Percentiles rank a stretch among this genome's conserved stretches.
Conservation (phyloP, 306 rosid species). For the Trifolium dubium region DNA sequence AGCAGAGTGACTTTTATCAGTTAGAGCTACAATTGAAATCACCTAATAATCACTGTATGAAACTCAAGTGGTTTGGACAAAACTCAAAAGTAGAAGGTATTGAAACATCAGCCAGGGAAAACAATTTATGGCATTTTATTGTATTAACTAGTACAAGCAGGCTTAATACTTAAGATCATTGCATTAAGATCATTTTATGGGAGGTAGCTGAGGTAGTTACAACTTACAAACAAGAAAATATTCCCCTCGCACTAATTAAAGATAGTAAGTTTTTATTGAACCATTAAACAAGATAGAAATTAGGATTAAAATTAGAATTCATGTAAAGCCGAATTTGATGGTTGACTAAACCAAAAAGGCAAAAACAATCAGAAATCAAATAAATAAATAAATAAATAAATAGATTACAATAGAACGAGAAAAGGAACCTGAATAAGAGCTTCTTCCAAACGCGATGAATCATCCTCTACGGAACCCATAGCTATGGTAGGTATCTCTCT, state of each 20-base stretch:
- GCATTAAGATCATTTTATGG: neutral
- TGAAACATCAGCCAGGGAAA: too few relatives aligned
- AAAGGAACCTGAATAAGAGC: slow-evolving; percentile 52
- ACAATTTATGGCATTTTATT: neutral
- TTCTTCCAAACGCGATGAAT: slow-evolving; percentile 42
- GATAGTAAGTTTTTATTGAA: too few relatives aligned
- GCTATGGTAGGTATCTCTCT: neutral
- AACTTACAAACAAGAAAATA: too few relatives aligned
- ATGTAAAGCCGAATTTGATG: too few relatives aligned
- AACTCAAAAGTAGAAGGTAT: neutral
- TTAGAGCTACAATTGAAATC: slow-evolving; percentile 4
- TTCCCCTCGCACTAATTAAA: too few relatives aligned
- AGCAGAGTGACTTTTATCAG: neutral
- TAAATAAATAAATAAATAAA: too few relatives aligned
- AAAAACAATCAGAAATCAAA: too few relatives aligned
- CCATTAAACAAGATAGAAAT: too few relatives aligned
- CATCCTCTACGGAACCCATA: slow-evolving; percentile 55
- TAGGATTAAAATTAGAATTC: too few relatives aligned
- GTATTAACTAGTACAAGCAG: neutral
- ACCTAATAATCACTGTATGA: neutral
- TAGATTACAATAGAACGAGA: neutral
- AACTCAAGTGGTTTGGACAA: neutral
- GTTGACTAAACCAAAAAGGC: too few relatives aligned
- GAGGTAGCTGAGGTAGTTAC: neutral
- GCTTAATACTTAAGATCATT: too few relatives aligned